Percentiles rank a stretch among this genome's conserved stretches.
These are phyloP conservation scores for Coelastrella sp. DNA, from an alignment of 139 green algal species.

Conservation along the genomic window DNA sequence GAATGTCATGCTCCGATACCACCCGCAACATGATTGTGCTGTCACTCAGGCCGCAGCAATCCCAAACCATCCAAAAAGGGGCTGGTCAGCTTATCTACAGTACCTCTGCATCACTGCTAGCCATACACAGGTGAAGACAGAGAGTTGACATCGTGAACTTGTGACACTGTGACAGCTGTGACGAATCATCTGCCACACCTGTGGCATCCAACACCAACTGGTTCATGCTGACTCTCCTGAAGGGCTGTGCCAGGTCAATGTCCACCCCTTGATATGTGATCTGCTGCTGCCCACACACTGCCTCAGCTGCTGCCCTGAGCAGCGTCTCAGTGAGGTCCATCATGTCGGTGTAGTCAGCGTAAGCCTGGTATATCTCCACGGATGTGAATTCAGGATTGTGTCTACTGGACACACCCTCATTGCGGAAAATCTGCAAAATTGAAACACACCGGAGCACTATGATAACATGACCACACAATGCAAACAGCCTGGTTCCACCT, in stretches of 20 bases:
- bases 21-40: no score
- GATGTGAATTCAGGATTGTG: constrained; percentile 99
- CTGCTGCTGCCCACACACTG: constrained; percentile 29
- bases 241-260: constrained; percentile 89
- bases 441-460: no score
- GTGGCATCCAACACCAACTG: constrained; percentile 86
- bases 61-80: no score
- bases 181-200: constrained; percentile 37
- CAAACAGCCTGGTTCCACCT: no score
- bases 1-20: no score
- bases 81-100: no score
- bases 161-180: no score
- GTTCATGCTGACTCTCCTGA: constrained; percentile 91
- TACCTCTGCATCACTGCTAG: no score
- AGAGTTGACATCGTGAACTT: no score
- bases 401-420: constrained; percentile 88
- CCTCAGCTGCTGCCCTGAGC: constrained; percentile 69
- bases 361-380: constrained; percentile 96
- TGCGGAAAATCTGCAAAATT: constrained; percentile 87
- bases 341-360: constrained; percentile 97
- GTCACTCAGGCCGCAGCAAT: no score
- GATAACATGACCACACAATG: no score
- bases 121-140: no score
- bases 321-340: constrained; percentile 96
- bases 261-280: constrained; percentile 84